Conservation (phyloP, 2,329 filamentous ascomycete genomes). For the Dactylellina cionopaga region DNA sequence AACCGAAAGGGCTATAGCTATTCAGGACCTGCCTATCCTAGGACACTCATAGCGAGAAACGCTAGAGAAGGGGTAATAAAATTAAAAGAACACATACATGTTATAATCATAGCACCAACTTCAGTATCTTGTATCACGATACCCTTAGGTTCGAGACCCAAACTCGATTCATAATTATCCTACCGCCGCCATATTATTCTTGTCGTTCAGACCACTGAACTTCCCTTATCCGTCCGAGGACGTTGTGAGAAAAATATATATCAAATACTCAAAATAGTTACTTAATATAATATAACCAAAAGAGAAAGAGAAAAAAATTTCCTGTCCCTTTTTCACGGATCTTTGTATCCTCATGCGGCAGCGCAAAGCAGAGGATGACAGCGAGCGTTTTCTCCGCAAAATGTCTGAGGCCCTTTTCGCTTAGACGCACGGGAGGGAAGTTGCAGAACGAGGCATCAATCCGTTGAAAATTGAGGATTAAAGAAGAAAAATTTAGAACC, state of each 20-base stretch:
- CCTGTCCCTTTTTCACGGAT: conserved; percentile 25
- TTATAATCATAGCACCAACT: neutral
- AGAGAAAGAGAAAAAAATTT: too few relatives aligned
- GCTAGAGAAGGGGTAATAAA: neutral
- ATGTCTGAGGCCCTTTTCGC: conserved; percentile 30
- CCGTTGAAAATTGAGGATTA: neutral
- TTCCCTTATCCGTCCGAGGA: conserved; percentile 25
- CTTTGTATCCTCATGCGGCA: neutral
- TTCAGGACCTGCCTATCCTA: conserved; percentile 43
- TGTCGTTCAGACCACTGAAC: neutral
- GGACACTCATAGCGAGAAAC: conserved; percentile 14
- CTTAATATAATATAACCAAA: too few relatives aligned
- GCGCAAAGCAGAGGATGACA: neutral
- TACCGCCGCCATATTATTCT: conserved; percentile 1
- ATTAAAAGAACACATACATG: neutral
- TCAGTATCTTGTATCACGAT: conserved; percentile 27
- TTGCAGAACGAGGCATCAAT: conserved; percentile 26
- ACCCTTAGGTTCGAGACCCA: conserved; percentile 17
- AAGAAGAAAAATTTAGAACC: neutral
- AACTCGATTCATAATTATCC: conserved; percentile 24
- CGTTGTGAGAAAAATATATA: too few relatives aligned
- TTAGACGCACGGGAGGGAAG: conserved; percentile 43
- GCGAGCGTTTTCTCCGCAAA: conserved; percentile 36
- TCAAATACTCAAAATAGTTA: too few relatives aligned
- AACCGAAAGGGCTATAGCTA: conserved; percentile 40